Base-by-base conservation (phyloP, 192 early-diverging fungal species). In the Gigaspora rosea region DNA sequence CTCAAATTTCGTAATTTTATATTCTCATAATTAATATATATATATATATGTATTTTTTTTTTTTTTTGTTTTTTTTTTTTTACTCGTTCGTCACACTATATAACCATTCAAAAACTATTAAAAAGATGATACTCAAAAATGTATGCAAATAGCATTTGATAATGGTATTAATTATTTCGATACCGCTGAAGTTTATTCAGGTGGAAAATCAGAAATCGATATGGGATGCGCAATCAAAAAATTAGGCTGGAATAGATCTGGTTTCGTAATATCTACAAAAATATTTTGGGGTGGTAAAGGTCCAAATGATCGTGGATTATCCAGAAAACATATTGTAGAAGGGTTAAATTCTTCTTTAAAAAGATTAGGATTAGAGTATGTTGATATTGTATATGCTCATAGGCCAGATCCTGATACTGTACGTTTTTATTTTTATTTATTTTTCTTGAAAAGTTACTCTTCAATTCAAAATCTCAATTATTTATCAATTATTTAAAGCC, bases 241-340 rank as follows among this genome's bases (percentile, higher is more conserved):
- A 75, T 89, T 90, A 74, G 88, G 86, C 6, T 90, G 88, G 85
- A 85, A 86, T 69, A 85, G 94, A n/a, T 90, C 88, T 4, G 88
- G 90, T 41, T 86, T 92, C 41, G 93, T 95, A 27, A 89, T 95
- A 32, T 88, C 89, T 13, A 95, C 94, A 65, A 95, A 95, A 80
- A 80, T 92, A 49, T 92, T 90, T 56, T 90, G 90, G 91, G 91
- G 89, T 13, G 89, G 87, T 10, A 89, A 90, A 47, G 91, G 92
- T 0, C 89, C 88, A 47, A 96, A 96, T 82, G 93, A 94, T 58
- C 87, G 88, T 52, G 94, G 94, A 6, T 83, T 96, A 32, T 94
- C 93, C 1, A 86, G 93, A 66, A 96, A 96, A 76, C 93, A 96
- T 81, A 90, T 95, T 47, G 84, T 95, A 74, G 93, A 95, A 71